These are phyloP conservation scores for Penicillium sp. DNA, from an alignment of 2,329 filamentous ascomycete species.

Conservation along the genomic window DNA sequence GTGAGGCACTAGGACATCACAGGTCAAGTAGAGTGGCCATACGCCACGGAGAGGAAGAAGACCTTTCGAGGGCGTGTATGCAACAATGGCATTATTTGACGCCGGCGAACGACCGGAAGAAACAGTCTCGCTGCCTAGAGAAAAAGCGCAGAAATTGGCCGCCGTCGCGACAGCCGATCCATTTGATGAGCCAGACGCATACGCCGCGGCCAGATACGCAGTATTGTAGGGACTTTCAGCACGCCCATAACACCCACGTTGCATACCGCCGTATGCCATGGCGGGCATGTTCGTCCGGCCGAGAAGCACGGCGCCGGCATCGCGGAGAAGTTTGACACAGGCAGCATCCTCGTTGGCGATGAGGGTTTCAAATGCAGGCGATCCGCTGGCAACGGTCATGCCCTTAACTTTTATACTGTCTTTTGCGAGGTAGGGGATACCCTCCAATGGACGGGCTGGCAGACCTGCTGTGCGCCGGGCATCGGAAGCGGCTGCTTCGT, in stretches of 20 bases:
- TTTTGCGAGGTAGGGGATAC: slow-evolving; percentile 52
- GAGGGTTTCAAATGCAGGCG: slow-evolving; percentile 46
- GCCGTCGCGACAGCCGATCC: slow-evolving; percentile 47
- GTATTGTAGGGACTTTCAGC: slow-evolving; percentile 51
- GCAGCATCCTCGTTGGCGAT: slow-evolving; percentile 47
- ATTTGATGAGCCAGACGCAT: slow-evolving; percentile 52
- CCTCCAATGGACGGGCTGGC: slow-evolving; percentile 40
- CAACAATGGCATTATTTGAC: slow-evolving; percentile 49
- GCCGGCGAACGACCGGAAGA: slow-evolving; percentile 50
- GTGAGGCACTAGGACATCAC: slow-evolving; percentile 49
- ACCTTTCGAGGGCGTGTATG: slow-evolving; percentile 49
- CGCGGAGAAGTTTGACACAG: slow-evolving; percentile 41
- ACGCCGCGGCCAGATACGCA: slow-evolving; percentile 47
- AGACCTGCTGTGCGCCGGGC: slow-evolving; percentile 34
- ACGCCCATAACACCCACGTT: slow-evolving; percentile 49
- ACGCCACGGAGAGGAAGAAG: slow-evolving; percentile 45
- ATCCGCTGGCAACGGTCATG: slow-evolving; percentile 48
- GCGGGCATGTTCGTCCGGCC: slow-evolving; percentile 54
- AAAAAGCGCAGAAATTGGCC: slow-evolving; percentile 46
- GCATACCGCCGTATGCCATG: slow-evolving; percentile 53
- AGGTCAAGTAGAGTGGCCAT: slow-evolving; percentile 50
- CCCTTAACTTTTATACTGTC: slow-evolving; percentile 49
- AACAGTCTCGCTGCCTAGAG: slow-evolving; percentile 49
- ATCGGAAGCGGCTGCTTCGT: slow-evolving; percentile 44
- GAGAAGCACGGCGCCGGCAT: slow-evolving; percentile 45